A percentile compares a stretch with the other conserved stretches of the same genome.
Evolutionary conservation across 345 rosid genomes (phyloP).

Genomic region (Dipteronia dyeriana): DNA sequence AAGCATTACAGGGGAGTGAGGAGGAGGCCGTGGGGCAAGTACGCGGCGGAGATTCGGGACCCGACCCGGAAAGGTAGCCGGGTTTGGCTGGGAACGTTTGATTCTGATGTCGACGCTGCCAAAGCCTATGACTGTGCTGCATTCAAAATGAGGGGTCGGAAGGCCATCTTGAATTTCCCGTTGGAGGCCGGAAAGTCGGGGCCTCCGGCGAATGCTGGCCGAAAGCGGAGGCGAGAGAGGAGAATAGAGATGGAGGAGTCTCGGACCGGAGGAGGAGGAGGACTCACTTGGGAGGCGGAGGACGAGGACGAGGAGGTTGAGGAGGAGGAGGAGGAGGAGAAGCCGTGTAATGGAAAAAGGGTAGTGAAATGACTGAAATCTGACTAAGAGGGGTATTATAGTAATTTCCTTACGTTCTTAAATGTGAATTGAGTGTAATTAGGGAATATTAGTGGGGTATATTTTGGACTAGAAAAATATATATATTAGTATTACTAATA

Average conservation of each 20-base stretch:
- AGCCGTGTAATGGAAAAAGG: background rate
- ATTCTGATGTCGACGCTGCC: constrained; percentile 74
- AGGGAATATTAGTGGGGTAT: background rate
- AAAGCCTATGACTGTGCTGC: constrained; percentile 90
- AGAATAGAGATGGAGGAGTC: constrained; percentile 16
- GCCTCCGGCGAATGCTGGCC: constrained; percentile 49
- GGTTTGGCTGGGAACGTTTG: constrained; percentile 93
- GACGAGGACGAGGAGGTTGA: background rate
- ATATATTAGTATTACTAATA: background rate
- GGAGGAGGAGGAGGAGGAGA: constrained; percentile 5
- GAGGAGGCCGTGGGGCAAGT: constrained; percentile 94
- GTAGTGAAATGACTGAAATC: background rate
- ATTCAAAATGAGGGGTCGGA: constrained; percentile 78
- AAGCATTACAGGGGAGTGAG: constrained; percentile 87
- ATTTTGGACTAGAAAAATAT: background rate
- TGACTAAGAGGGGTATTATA: background rate
- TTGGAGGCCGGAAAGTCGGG: constrained; percentile 62
- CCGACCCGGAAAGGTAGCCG: constrained; percentile 73
- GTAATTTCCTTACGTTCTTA: background rate
- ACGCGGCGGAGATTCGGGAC: constrained; percentile 93
- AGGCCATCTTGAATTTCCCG: constrained; percentile 87
- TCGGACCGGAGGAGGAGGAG: background rate
- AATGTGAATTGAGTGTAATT: background rate
- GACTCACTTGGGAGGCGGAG: background rate
- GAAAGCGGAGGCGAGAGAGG: constrained; percentile 52